phyloP scores from a whole-genome alignment of 2,329 filamentous ascomycete species.

The Stemphylium vesicarium region DNA sequence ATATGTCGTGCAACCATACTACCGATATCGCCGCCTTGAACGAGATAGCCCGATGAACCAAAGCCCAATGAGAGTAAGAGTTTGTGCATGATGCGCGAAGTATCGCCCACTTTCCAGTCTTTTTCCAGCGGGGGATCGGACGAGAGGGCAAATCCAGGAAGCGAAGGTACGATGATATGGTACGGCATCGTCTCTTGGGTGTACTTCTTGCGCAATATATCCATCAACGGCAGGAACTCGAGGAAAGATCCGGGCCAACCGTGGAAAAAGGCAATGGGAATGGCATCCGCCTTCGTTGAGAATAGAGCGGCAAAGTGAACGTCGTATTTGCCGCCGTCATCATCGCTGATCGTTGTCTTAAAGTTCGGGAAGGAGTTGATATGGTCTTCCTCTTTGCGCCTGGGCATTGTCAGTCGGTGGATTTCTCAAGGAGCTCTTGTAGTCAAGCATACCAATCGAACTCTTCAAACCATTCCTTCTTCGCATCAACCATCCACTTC shows the following conservation, averaged over 20 bases:
- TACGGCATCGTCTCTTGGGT: constrained; percentile 60
- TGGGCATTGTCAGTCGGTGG: background rate
- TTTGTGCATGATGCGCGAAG: constrained; percentile 56
- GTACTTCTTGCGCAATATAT: constrained; percentile 56
- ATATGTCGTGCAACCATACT: constrained; percentile 54
- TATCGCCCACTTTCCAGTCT: constrained; percentile 52
- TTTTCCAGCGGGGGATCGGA: constrained; percentile 55
- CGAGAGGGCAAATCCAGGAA: constrained; percentile 63
- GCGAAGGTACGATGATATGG: constrained; percentile 62
- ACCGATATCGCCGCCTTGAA: constrained; percentile 65
- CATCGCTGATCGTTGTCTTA: constrained; percentile 52
- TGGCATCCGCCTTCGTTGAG: constrained; percentile 57
- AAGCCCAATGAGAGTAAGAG: constrained; percentile 63
- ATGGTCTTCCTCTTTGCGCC: constrained; percentile 49
- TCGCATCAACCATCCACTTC: constrained; percentile 39
- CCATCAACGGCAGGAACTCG: constrained; percentile 62
- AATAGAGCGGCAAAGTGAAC: constrained; percentile 64
- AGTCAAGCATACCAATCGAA: constrained; percentile 43
- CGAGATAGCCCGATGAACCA: constrained; percentile 55
- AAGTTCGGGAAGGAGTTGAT: constrained; percentile 62
- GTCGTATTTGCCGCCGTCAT: constrained; percentile 44
- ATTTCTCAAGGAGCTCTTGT: background rate
- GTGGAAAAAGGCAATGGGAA: constrained; percentile 60
- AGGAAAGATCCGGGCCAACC: constrained; percentile 63
- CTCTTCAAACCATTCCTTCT: constrained; percentile 37